Percentiles rank a stretch among this genome's conserved stretches.
Evolutionary conservation across 495 filamentous ascomycete genomes (phyloP).

Genomic region (Talaromyces proteolyticus): DNA sequence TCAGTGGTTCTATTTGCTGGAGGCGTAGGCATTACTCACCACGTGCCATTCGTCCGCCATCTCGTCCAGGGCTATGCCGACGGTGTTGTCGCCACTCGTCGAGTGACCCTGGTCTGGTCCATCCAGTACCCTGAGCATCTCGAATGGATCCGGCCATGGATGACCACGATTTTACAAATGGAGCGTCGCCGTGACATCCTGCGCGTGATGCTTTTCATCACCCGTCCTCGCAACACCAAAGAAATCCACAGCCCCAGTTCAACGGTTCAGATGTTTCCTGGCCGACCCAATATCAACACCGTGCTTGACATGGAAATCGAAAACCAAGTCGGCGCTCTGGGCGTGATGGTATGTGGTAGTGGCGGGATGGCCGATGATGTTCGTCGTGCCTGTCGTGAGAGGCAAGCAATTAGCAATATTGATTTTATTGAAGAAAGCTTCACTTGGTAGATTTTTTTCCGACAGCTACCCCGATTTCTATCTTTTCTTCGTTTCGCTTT

Average conservation of each 20-base stretch:
- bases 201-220: constrained; percentile 81
- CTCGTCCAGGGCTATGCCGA: constrained; percentile 68
- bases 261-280: constrained; percentile 80
- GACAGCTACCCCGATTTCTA: neutral
- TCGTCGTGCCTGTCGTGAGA: constrained; percentile 60
- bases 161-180: constrained; percentile 80
- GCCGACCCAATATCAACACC: constrained; percentile 73
- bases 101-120: constrained; percentile 82
- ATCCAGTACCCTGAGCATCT: constrained; percentile 81
- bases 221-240: constrained; percentile 65
- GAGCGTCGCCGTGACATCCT: constrained; percentile 71
- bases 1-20: constrained; percentile 86
- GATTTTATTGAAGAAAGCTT: constrained; percentile 89
- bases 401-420: constrained; percentile 57
- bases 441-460: constrained; percentile 62
- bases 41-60: constrained; percentile 81
- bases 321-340: constrained; percentile 78
- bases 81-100: constrained; percentile 71
- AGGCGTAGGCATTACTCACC: constrained; percentile 91
- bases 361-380: constrained; percentile 82
- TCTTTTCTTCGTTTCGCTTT: neutral
- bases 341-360: constrained; percentile 84
- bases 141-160: constrained; percentile 92
- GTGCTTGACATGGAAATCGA: constrained; percentile 71
- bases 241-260: constrained; percentile 63